Base-by-base conservation (phyloP, 768 basidiomycete genomes). In the Russula sp. region DNA sequence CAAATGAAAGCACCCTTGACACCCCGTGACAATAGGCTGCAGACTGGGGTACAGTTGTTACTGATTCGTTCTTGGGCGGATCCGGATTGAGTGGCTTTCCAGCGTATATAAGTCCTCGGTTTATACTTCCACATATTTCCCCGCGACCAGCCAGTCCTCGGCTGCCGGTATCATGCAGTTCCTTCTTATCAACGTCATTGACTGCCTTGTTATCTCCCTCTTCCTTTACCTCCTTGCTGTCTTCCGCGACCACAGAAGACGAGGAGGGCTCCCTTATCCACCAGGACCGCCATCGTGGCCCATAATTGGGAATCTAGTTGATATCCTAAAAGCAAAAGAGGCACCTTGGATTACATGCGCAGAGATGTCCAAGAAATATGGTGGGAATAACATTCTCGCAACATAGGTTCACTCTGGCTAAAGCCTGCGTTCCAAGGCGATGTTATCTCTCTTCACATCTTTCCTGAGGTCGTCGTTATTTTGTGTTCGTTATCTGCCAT, bases 391-490 rank as follows among this genome's bases (percentile, higher is more conserved):
- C 34, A 18, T 49, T 20, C 24, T 28, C 24, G 5, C 2, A 9
- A 20, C 38, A 18, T 2, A 11, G 13, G 32, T 20, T 30, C 0
- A 20, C 9, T 8, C 6, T 10, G 13, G 26, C 24, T 57, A 2
- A 57, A 6, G 0, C 8, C 14, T 24, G 5, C 1, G 0, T 50
- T n/a, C 7, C 26, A 20, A 50, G 60, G 26, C 30, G 32, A 61
- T 20, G 6, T 65, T 4, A 40, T 64, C 24, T 26, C 22, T 64
- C 59, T 78, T 52, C 71, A 71, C 49, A 59, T 83, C 16, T 69
- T 85, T 36, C 77, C 79, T n/a, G 79, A 79, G 62, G 75, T 78
- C 14, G 77, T 83, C 69, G 69, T 85, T 54, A 73, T 86, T 57
- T 71, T 86, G 36, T 83, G 79, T 70, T 79, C 78, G 60, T 59